phyloP scores from a whole-genome alignment of 176 grass and related monocot genomes.

The Triticum turgidum region DNA sequence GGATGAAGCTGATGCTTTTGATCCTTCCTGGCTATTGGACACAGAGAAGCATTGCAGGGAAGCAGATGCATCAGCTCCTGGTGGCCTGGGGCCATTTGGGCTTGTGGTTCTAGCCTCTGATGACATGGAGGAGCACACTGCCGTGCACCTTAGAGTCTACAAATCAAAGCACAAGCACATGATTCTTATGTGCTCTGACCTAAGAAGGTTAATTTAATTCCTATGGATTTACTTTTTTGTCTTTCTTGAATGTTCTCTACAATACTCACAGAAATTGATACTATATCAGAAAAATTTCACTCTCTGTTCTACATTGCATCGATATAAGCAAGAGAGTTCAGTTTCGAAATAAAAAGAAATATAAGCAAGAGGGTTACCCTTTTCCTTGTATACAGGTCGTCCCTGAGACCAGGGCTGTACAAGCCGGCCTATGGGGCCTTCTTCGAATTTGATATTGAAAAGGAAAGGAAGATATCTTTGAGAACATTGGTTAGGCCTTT shows the following conservation, averaged over 20 bases:
- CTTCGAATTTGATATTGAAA: neutral
- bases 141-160: neutral
- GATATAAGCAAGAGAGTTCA: neutral
- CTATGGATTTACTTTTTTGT: neutral
- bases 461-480: constrained; percentile 6
- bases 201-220: neutral
- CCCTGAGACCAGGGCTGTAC: neutral
- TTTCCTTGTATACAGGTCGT: neutral
- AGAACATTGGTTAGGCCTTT: constrained; percentile 4
- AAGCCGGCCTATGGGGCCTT: neutral
- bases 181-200: neutral
- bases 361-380: neutral
- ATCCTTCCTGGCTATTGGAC: constrained; percentile 1
- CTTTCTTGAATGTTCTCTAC: neutral
- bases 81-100: constrained; percentile 6
- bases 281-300: neutral
- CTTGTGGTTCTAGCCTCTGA: constrained; percentile 2
- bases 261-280: neutral
- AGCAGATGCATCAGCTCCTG: constrained; percentile 15
- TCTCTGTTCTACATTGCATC: neutral
- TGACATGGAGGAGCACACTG: constrained; percentile 5
- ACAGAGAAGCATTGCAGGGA: constrained; percentile 10
- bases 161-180: neutral
- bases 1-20: neutral
- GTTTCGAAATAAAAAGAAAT: neutral